Base-by-base conservation (phyloP, 2,329 filamentous ascomycete genomes). In the Pseudogymnoascus sp. region DNA sequence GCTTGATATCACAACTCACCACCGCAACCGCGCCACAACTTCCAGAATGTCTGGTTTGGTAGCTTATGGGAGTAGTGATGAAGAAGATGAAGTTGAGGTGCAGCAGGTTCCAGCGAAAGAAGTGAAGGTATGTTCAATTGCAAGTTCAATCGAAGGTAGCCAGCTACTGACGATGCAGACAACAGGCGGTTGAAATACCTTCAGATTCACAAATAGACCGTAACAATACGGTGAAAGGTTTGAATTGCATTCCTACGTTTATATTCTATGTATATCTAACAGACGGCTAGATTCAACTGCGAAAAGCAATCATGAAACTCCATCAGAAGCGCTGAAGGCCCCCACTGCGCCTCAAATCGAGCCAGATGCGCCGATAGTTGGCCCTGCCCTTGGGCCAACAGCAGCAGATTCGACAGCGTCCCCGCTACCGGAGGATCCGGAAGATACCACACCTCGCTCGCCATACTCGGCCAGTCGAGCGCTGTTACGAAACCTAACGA, bases 401-500 rank as follows among this genome's bases (percentile, higher is more conserved):
- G 61, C 65, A 12, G 60, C 61, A 59, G 64, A 65, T 42, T 61
- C 62, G 12, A 59, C 64, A 36, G 62, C 61, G 3, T 60, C 66
- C 58, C 33, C 64, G 60, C 44, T 63, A 15, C 66, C 71, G 33
- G 70, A 71, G 9, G 64, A 64, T 21, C 68, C 70, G 10, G 68
- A 71, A 41, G 60, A 63, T 31, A 36, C 41, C 33, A 63, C 63
- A 35, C 69, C 69, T 27, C 67, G 68, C 61, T 92, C 88, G 1
- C 89, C 89, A 1, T 91, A 91, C 75, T 83, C 86, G 1, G 77
- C 82, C 55, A 82, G 80, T 64, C 86, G 89, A 66, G 79, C 84
- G 29, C 75, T 86, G 21, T 77, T 91, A 13, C 87, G 87, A 67
- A 83, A 88, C 68, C 82, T 93, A 42, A 94, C 90, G 25, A 80